phyloP scores from a whole-genome alignment of 139 green algal genomes.

The Raphidocelis subcapitata region DNA sequence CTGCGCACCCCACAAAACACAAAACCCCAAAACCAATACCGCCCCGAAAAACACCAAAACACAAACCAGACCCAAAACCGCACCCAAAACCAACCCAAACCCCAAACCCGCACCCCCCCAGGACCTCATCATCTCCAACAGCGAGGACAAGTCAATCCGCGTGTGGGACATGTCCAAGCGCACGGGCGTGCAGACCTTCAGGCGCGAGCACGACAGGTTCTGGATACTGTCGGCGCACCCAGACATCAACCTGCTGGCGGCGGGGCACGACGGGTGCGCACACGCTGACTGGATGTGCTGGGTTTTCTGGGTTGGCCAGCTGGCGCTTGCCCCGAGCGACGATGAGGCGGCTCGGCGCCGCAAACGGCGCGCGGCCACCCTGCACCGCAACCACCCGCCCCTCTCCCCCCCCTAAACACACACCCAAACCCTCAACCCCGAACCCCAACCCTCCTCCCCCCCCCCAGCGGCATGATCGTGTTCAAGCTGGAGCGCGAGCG shows the following conservation, averaged over 20 bases:
- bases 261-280: slow-evolving; percentile 89
- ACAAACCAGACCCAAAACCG: not conserved
- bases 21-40: too few relatives aligned
- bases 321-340: too few relatives aligned
- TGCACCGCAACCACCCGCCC: not conserved
- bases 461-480: slow-evolving; percentile 97
- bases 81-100: too few relatives aligned
- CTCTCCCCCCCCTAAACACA: too few relatives aligned
- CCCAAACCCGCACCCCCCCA: too few relatives aligned
- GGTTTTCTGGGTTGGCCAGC: too few relatives aligned
- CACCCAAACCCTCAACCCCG: too few relatives aligned
- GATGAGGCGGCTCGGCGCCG: too few relatives aligned
- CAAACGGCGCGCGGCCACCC: too few relatives aligned
- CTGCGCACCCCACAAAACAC: too few relatives aligned
- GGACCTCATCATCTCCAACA: slow-evolving; percentile 99
- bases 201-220: slow-evolving; percentile 92
- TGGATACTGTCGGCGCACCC: slow-evolving; percentile 98
- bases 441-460: too few relatives aligned
- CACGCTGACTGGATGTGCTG: not conserved
- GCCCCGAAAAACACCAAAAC: not conserved
- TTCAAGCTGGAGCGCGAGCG: slow-evolving; percentile 99
- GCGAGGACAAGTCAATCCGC: slow-evolving; percentile 97
- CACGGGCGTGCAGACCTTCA: slow-evolving; percentile 96
- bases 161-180: slow-evolving; percentile 99
- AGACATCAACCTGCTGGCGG: slow-evolving; percentile 98